A percentile compares a stretch with the other conserved stretches of the same genome.
Evolutionary conservation across 257 asterid species (phyloP).

Genomic region (Solanum virginianum): DNA sequence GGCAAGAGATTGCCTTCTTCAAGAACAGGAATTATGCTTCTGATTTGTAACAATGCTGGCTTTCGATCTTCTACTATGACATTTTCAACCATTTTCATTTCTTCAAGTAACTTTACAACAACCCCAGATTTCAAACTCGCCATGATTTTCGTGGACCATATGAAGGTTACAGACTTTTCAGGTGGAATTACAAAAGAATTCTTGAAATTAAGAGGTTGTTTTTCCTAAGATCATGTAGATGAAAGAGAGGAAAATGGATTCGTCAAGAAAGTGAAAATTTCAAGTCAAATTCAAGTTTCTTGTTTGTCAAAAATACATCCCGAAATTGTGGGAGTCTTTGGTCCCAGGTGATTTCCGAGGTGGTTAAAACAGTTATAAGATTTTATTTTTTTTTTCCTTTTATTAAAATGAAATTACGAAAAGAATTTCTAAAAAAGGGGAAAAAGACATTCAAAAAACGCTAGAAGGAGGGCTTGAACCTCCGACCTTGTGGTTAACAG

Average conservation of each 20-base stretch:
- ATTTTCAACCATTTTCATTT: constrained; percentile 19
- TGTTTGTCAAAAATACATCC: neutral
- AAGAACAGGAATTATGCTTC: constrained; percentile 65
- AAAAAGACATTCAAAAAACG: neutral
- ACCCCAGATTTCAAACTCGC: constrained; percentile 43
- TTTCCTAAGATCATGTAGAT: neutral
- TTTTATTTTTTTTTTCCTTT: neutral
- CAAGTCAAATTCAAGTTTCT: neutral
- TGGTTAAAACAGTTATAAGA: neutral
- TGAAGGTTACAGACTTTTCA: neutral
- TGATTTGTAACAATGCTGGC: constrained; percentile 43
- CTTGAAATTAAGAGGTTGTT: neutral
- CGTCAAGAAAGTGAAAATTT: neutral
- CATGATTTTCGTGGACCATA: constrained; percentile 14
- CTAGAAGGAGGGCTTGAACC: constrained; percentile 77
- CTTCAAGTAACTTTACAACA: constrained; percentile 46
- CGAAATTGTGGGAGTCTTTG: neutral
- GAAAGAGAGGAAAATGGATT: neutral
- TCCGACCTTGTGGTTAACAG: constrained; percentile 99
- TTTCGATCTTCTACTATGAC: constrained; percentile 10
- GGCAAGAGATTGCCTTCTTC: constrained; percentile 77
- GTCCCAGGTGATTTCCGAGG: neutral
- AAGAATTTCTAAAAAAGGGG: neutral
- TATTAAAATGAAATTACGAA: neutral
- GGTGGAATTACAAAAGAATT: neutral